phyloP scores from a whole-genome alignment of 768 basidiomycete species.

The Lactifluus subvellereus region DNA sequence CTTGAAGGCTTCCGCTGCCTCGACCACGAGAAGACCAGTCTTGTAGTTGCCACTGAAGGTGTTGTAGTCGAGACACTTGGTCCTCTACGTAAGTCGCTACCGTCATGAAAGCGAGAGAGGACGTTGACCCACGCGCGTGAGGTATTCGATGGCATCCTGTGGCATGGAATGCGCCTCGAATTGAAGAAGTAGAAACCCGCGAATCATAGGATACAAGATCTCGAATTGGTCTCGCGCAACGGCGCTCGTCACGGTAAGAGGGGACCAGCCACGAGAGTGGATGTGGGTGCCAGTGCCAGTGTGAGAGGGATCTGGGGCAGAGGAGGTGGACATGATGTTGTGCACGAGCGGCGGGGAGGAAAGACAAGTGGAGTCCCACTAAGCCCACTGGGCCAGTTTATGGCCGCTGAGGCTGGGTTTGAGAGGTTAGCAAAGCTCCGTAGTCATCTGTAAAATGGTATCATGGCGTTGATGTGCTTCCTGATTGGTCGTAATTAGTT shows the following conservation, averaged over 20 bases:
- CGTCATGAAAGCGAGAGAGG: neutral
- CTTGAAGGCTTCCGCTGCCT: constrained; percentile 83
- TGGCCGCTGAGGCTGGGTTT: too few species aligned
- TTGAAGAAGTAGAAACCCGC: constrained; percentile 70
- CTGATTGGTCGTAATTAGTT: neutral
- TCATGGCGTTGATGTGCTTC: neutral
- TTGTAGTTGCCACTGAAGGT: constrained; percentile 93
- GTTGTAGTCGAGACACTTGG: constrained; percentile 83
- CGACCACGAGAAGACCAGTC: constrained; percentile 89
- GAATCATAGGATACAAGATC: constrained; percentile 55
- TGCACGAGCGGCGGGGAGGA: neutral
- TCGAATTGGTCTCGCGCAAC: constrained; percentile 13
- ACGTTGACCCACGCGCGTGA: constrained; percentile 51
- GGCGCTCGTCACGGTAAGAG: neutral
- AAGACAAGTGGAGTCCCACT: too few species aligned
- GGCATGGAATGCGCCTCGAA: constrained; percentile 73
- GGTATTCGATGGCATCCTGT: constrained; percentile 79
- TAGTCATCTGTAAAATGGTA: neutral
- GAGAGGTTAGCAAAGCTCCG: constrained; percentile 1
- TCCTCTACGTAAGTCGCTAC: constrained; percentile 10
- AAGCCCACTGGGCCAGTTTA: neutral
- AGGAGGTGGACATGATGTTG: constrained; percentile 4
- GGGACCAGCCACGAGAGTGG: neutral
- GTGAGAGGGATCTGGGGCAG: neutral
- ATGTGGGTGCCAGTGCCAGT: neutral